Conservation (phyloP, 257 asterid species). For the Paulownia fortunei region DNA sequence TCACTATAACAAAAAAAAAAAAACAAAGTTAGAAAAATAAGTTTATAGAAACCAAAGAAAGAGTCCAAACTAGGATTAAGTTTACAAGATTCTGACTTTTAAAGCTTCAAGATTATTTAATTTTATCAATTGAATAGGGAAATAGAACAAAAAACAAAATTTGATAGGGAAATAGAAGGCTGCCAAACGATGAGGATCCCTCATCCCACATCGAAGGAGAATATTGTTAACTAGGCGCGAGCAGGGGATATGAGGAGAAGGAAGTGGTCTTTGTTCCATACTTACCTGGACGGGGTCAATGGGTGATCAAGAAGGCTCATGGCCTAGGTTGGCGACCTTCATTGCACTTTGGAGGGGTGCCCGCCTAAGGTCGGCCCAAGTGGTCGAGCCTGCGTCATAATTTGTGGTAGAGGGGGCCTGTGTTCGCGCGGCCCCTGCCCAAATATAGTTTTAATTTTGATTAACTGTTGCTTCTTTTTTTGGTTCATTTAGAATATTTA, state of each 20-base stretch:
- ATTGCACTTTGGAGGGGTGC: constrained; percentile 36
- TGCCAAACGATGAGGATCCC: not conserved
- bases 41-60: too few relatives aligned
- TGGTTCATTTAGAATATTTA: too few relatives aligned
- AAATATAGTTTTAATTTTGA: too few relatives aligned
- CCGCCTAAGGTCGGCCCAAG: constrained; percentile 30
- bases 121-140: too few relatives aligned
- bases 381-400: constrained; percentile 32
- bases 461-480: too few relatives aligned
- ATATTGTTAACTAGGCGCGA: not conserved
- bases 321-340: constrained; percentile 44
- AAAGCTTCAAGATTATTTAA: too few relatives aligned
- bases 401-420: constrained; percentile 28
- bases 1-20: too few relatives aligned
- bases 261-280: not conserved
- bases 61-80: too few relatives aligned
- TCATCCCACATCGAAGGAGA: not conserved
- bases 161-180: too few relatives aligned
- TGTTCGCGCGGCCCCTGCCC: constrained; percentile 16
- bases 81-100: too few relatives aligned
- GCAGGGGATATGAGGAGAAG: not conserved
- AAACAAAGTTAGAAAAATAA: too few relatives aligned
- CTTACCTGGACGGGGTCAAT: constrained; percentile 48
- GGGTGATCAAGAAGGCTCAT: constrained; percentile 24
- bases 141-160: too few relatives aligned